Conservation (phyloP, 768 basidiomycete genomes). For the Phanerochaete carnosa region DNA sequence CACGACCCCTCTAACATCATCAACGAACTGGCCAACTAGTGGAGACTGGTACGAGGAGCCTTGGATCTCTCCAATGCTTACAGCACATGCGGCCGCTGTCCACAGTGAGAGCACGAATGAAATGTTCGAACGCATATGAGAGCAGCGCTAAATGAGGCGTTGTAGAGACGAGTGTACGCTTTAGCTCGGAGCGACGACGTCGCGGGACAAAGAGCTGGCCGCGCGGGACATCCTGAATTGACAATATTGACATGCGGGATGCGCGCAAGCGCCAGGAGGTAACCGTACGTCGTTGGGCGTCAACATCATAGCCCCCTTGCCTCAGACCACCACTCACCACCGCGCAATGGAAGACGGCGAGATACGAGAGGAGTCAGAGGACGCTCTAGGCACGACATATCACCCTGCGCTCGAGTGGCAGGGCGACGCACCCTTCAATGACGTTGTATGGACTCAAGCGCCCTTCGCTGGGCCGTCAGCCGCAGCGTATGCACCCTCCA, state of each 20-base stretch:
- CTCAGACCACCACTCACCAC: not conserved
- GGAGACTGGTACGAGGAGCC: conserved; percentile 47
- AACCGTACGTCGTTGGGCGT: not conserved
- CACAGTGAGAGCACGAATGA: not conserved
- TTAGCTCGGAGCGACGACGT: not conserved
- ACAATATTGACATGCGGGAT: not conserved
- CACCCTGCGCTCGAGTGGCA: conserved; percentile 63
- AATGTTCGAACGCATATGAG: not conserved
- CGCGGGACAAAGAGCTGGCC: not conserved
- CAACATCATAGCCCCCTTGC: not conserved
- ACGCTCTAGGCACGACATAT: conserved; percentile 29
- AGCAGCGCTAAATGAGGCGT: not conserved
- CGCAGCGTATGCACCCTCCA: not conserved
- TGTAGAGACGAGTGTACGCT: not conserved
- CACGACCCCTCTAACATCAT: conserved; percentile 47
- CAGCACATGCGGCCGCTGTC: conserved; percentile 4
- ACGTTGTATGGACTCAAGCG: not conserved
- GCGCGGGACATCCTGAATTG: not conserved
- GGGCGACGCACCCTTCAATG: conserved; percentile 29
- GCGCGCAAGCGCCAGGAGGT: not conserved
- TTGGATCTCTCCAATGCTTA: conserved; percentile 49
- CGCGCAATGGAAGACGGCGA: conserved; percentile 24
- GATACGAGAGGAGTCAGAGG: conserved; percentile 15
- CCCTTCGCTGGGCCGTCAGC: not conserved
- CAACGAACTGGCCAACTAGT: conserved; percentile 39